Conservation (phyloP, 305 asterid species). For the Fraxinus baroniana region DNA sequence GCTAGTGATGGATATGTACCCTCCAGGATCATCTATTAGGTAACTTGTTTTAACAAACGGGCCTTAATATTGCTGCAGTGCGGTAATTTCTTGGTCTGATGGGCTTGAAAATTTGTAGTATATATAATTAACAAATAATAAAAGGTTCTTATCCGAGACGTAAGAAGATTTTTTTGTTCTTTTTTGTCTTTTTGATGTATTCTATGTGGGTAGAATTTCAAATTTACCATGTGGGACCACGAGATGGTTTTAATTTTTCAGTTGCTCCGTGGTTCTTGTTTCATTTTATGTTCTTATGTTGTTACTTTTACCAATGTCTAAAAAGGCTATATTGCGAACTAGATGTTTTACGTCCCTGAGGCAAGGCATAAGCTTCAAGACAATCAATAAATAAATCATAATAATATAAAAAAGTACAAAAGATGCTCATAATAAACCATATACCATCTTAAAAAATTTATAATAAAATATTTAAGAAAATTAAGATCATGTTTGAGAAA, state of each 20-base stretch:
- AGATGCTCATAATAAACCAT: neutral
- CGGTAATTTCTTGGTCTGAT: constrained; percentile 15
- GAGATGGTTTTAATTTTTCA: neutral
- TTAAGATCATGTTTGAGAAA: neutral
- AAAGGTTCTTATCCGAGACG: neutral
- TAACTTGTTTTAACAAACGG: constrained; percentile 19
- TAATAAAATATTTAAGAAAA: neutral
- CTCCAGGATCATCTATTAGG: constrained; percentile 70
- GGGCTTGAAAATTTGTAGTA: neutral
- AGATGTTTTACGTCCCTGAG: neutral
- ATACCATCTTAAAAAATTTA: neutral
- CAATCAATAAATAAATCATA: neutral
- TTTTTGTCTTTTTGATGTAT: neutral
- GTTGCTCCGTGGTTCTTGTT: neutral
- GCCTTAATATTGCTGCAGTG: constrained; percentile 9
- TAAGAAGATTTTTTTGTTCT: neutral
- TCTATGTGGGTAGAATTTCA: constrained; percentile 3
- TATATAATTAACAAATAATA: neutral
- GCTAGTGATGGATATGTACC: constrained; percentile 85
- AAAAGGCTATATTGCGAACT: neutral
- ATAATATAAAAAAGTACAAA: neutral
- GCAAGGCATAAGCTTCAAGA: neutral
- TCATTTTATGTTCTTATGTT: neutral
- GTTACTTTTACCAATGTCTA: neutral
- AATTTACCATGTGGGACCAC: neutral